Conservation (phyloP, 2,329 filamentous ascomycete genomes). For the Nectriaceae sp. region DNA sequence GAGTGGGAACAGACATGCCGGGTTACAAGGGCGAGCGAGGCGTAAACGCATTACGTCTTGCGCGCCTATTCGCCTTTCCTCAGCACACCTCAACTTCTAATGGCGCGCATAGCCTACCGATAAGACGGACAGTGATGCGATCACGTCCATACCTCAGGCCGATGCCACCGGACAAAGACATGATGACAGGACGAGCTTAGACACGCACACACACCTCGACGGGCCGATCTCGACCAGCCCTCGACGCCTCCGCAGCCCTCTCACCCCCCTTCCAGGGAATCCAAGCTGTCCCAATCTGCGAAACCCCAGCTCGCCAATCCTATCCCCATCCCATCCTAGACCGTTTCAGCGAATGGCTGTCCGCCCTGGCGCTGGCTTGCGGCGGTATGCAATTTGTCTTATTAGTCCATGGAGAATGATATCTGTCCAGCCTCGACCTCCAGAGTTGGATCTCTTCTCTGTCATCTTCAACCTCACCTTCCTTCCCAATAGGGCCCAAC, state of each 20-base stretch:
- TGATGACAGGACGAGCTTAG: background rate
- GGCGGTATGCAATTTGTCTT: slow-evolving; percentile 16
- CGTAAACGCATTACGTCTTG: slow-evolving; percentile 31
- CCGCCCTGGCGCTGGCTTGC: slow-evolving; percentile 22
- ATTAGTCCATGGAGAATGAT: slow-evolving; percentile 9
- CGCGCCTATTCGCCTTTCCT: slow-evolving; percentile 23
- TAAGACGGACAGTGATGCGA: slow-evolving; percentile 23
- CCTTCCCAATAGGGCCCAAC: slow-evolving; percentile 22
- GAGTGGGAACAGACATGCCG: background rate
- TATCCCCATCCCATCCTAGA: slow-evolving; percentile 26
- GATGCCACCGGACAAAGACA: background rate
- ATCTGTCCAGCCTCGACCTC: slow-evolving; percentile 9
- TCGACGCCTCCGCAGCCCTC: slow-evolving; percentile 2
- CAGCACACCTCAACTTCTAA: background rate
- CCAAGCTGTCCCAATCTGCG: slow-evolving; percentile 6
- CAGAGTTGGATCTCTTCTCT: background rate
- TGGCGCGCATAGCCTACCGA: slow-evolving; percentile 11
- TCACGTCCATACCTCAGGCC: slow-evolving; percentile 19
- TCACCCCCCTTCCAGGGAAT: slow-evolving; percentile 1
- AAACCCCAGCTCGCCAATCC: slow-evolving; percentile 20
- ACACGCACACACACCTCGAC: slow-evolving; percentile 11
- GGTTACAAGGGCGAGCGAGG: slow-evolving; percentile 5
- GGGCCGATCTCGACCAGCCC: slow-evolving; percentile 25
- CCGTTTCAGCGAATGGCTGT: slow-evolving; percentile 24
- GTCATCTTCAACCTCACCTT: slow-evolving; percentile 25